Evolutionary conservation across 2,329 filamentous ascomycete species (phyloP), one percentile per base, ranked within the genome.

Genomic region (Plenodomus tracheiphilus): DNA sequence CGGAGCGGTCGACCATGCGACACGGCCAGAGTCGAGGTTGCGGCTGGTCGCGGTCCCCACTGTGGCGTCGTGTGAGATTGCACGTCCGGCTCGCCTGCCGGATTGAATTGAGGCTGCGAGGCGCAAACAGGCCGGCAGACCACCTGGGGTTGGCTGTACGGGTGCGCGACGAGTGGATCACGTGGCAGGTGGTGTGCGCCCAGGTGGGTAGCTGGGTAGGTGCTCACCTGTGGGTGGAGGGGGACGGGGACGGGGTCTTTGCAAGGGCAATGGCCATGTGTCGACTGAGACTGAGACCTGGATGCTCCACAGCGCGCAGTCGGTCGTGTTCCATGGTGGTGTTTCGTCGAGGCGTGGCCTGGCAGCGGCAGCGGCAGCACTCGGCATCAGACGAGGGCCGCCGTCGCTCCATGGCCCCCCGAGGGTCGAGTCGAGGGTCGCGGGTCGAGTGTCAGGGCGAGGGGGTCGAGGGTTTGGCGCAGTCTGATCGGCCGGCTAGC

Each of bases 401-500:
- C 5, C 10, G 22, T 25, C 22, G 22, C 22, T 25, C 5, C 10
- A 5, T 25, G 22, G 5, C 22, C n/a, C n/a, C n/a, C n/a, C n/a
- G n/a, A 25, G 10, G 5, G 22, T 25, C 22, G 10, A 32, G 28
- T 32, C 6, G 11, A 32, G 28, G 4, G 22, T 25, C 22, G 22
- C 4, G 11, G 7, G 11, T 15, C 28, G 28, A 11, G 28, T 32
- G 11, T 32, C 28, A 11, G 15, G 28, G 6, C 5, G 10, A 10
- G 5, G 48, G 53, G 52, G 50, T 53, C 47, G 52, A 52, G 39
- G 48, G 58, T 55, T 47, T 53, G 59, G 58, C 51, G 58, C 57
- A 37, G 53, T 53, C 55, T 64, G 66, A 69, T 68, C 64, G 59
- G 56, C 65, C 66, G 65, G 65, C 59, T 62, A 58, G 60, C 55